These are phyloP conservation scores for Alisma plantagoaquatica DNA, from an alignment of 106 monocot genomes.

Conservation along the genomic window DNA sequence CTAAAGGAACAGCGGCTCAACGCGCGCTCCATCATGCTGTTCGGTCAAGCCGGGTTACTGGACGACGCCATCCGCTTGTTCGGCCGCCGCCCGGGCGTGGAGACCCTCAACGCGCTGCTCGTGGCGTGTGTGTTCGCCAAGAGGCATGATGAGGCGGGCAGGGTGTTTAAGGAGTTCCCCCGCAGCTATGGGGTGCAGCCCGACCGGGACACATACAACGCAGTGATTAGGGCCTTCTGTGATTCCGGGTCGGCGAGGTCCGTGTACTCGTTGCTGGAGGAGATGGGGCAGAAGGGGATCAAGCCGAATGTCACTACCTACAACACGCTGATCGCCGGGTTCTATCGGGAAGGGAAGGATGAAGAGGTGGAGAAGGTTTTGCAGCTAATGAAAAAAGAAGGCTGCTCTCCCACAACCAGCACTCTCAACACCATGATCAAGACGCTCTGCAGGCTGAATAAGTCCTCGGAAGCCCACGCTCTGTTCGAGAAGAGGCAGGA, in stretches of 20 bases:
- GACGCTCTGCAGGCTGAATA: constrained; percentile 51
- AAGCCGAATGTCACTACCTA: constrained; percentile 66
- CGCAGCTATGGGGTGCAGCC: constrained; percentile 25
- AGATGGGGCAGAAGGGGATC: constrained; percentile 47
- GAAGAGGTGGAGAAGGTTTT: constrained; percentile 55
- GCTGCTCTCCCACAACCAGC: constrained; percentile 20
- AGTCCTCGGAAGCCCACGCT: constrained; percentile 37
- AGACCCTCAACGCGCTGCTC: constrained; percentile 71
- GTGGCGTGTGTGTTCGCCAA: constrained; percentile 53
- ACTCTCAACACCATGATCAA: constrained; percentile 50
- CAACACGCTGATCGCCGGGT: constrained; percentile 39
- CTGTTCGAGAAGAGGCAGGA: constrained; percentile 44
- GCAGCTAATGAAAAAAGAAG: constrained; percentile 58
- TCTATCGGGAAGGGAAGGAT: constrained; percentile 51
- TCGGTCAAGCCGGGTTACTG: constrained; percentile 60
- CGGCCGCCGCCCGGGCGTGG: constrained; percentile 14
- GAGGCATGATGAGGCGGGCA: constrained; percentile 23
- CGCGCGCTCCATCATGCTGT: constrained; percentile 69
- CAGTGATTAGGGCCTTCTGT: constrained; percentile 59
- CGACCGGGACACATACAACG: constrained; percentile 59
- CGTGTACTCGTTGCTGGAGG: constrained; percentile 62
- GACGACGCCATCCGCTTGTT: constrained; percentile 62
- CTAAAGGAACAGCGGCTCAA: constrained; percentile 11
- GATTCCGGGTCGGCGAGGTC: constrained; percentile 51
- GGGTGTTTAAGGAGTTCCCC: constrained; percentile 41